Evolutionary conservation across 2,329 filamentous ascomycete species (phyloP), one percentile per base, ranked within the genome.

Genomic region (Colletotrichum acutatum): DNA sequence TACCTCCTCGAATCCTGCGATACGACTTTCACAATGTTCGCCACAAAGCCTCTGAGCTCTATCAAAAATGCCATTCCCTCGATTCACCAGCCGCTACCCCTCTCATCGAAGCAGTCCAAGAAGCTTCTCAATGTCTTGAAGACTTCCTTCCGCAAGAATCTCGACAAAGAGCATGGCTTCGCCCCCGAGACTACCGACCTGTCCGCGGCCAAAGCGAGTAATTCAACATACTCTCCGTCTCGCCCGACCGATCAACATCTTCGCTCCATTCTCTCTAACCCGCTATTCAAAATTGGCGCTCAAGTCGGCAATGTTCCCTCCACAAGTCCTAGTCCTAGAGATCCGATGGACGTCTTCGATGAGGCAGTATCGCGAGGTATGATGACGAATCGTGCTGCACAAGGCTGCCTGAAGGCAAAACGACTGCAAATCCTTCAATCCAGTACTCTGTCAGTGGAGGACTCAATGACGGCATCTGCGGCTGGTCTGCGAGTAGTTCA

Each of bases 101-200:
- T 91, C 52, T 87, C 82, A 57, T 80, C 82, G 56, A 83, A 84
- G 67, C 87, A 90, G 68, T 87, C 88, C 30, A 84, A 88, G 74
- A 86, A 87, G 76, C 85, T 91, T 9, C 87, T 90, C 74, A 84
- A 89, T 66, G 84, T 85, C 42, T 84, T 91, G 64, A 91, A 89
- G 63, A 80, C 83, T 6, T 90, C 89, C 2, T 91, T 91, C 78
- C 86, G 89, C 64, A 84, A 84, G 67, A 86, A 90, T 34, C 86
- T 91, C n/a, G 88, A 90, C 76, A 84, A 82, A 56, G 89, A 91
- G 77, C 87, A 91, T 76, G 88, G 88, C 72, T 85, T 82, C 77
- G 77, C 82, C 34, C 75, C 80, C 19, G 78, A 81, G 78, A 83
- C 62, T n/a, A 66, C 26, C 58, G 64, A 32, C 32, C 75, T 53